Evolutionary conservation across 2,329 filamentous ascomycete species (phyloP).

Genomic region (Cladosporium sp.): DNA sequence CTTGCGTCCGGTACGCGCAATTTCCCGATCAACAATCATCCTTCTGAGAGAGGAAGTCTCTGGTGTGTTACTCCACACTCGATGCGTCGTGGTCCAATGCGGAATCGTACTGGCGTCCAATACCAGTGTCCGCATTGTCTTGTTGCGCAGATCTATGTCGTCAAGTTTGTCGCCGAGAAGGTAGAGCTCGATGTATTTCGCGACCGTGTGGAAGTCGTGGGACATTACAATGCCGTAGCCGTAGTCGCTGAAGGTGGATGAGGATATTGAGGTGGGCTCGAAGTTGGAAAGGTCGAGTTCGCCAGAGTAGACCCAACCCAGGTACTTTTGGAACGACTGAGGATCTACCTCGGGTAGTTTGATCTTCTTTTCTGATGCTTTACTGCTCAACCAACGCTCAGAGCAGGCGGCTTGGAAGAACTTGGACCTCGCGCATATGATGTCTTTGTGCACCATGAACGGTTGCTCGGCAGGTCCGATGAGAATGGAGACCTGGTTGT

Average conservation of each 20-base stretch:
- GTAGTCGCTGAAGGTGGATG: neutral
- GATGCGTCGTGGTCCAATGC: too few relatives aligned
- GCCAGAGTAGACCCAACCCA: conserved; percentile 17
- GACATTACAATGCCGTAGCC: too few relatives aligned
- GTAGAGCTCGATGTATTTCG: neutral
- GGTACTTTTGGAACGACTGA: conserved; percentile 15
- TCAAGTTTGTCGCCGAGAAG: neutral
- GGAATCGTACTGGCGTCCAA: neutral
- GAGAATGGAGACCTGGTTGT: conserved; percentile 8
- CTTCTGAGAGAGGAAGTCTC: neutral
- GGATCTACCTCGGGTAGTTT: conserved; percentile 7
- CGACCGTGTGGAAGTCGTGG: too few relatives aligned
- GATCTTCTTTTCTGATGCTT: neutral
- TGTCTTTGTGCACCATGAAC: conserved; percentile 17
- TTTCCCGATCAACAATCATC: neutral
- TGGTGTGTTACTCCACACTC: neutral
- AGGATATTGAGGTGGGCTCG: too few relatives aligned
- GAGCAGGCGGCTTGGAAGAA: conserved; percentile 17
- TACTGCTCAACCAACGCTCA: conserved; percentile 6
- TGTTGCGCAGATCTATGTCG: neutral
- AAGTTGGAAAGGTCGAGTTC: neutral
- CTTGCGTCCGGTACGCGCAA: neutral
- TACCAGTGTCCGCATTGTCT: neutral
- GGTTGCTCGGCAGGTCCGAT: conserved; percentile 7
- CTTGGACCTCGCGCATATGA: conserved; percentile 11